Percentiles rank a stretch among this genome's conserved stretches.
phyloP scores from a whole-genome alignment of 257 asterid genomes.

The Nicotiana benthamiana region DNA sequence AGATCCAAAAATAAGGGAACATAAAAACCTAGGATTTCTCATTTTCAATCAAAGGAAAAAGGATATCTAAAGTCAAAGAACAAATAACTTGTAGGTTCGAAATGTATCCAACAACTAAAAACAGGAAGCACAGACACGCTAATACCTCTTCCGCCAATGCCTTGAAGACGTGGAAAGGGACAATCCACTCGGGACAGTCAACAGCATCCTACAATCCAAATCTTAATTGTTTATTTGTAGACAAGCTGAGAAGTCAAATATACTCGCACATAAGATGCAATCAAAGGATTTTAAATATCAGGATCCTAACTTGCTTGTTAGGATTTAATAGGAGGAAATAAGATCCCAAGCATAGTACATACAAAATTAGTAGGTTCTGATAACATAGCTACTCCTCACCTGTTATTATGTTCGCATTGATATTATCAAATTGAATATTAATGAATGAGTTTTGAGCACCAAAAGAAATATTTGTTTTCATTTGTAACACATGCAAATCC shows the following conservation, averaged over 20 bases:
- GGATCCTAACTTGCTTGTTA: background rate
- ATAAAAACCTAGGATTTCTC: background rate
- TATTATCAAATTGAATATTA: background rate
- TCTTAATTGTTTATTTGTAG: background rate
- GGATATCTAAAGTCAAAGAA: background rate
- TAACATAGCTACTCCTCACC: background rate
- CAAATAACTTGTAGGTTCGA: background rate
- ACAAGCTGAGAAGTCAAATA: background rate
- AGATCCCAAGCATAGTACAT: background rate
- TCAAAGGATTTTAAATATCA: background rate
- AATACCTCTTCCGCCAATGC: constrained; percentile 89
- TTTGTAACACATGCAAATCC: background rate
- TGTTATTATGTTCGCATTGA: background rate
- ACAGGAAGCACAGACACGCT: background rate
- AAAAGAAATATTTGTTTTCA: background rate
- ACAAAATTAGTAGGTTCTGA: background rate
- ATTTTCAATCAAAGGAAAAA: background rate
- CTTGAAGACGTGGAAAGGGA: constrained; percentile 83
- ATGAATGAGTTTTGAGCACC: background rate
- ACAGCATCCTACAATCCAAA: constrained; percentile 76
- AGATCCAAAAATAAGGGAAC: background rate
- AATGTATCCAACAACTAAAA: background rate
- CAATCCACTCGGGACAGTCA: constrained; percentile 98
- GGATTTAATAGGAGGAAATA: background rate
- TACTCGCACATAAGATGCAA: background rate